Evolutionary conservation across 495 filamentous ascomycete genomes (phyloP).

Genomic region (Daldinia grandis): DNA sequence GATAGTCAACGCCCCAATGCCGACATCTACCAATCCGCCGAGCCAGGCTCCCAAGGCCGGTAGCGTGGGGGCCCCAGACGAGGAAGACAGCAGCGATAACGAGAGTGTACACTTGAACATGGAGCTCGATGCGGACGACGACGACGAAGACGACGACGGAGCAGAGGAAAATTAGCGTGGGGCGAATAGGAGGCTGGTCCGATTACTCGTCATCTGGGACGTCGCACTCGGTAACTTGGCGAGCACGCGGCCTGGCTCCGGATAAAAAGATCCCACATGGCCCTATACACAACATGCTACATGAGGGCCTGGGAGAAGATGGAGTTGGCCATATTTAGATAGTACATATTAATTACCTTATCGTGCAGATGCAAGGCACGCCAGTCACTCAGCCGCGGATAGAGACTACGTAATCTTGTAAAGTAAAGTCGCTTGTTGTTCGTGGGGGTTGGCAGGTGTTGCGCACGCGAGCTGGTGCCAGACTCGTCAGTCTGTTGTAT

Average conservation of each 20-base stretch:
- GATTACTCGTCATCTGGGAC: slow-evolving; percentile 2
- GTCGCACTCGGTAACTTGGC: slow-evolving; percentile 34
- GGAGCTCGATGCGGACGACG: slow-evolving; percentile 48
- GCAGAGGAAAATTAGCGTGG: slow-evolving; percentile 45
- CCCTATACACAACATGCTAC: neutral
- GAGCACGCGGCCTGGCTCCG: slow-evolving; percentile 20
- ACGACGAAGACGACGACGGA: slow-evolving; percentile 44
- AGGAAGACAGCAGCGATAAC: slow-evolving; percentile 43
- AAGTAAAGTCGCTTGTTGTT: neutral
- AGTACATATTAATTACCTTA: slow-evolving; percentile 27
- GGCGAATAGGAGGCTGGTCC: slow-evolving; percentile 32
- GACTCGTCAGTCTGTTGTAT: neutral
- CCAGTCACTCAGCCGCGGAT: neutral
- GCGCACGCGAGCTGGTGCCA: slow-evolving; percentile 12
- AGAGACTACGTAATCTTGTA: slow-evolving; percentile 26
- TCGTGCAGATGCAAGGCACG: slow-evolving; percentile 32
- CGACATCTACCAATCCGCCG: slow-evolving; percentile 8
- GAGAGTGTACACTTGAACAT: slow-evolving; percentile 54
- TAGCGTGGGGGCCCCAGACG: neutral
- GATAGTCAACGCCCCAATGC: neutral
- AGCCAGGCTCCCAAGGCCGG: slow-evolving; percentile 3
- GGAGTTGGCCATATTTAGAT: slow-evolving; percentile 1
- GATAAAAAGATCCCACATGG: slow-evolving; percentile 34
- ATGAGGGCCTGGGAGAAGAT: neutral
- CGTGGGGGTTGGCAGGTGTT: neutral